These are phyloP conservation scores for Nakazawaea ambrosiae DNA, from an alignment of 805 yeast species.

Conservation along the genomic window DNA sequence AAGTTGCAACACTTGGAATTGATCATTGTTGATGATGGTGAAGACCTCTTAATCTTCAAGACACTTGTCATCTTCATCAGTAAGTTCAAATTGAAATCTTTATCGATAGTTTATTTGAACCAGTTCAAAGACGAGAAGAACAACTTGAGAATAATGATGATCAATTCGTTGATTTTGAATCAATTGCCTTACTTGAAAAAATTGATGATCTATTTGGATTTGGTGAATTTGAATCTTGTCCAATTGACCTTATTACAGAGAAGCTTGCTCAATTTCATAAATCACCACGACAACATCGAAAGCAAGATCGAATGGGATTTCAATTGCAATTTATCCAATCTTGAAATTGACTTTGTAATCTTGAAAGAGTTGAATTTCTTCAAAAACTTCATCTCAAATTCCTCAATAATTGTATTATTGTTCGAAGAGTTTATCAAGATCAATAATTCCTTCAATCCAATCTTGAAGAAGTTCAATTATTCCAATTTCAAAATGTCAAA, in stretches of 20 bases:
- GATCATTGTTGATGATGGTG: constrained; percentile 8
- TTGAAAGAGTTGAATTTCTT: constrained; percentile 8
- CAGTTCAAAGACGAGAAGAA: constrained; percentile 3
- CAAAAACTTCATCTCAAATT: constrained; percentile 8
- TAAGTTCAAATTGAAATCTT: not conserved
- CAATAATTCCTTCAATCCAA: not conserved
- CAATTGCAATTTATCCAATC: constrained; percentile 4
- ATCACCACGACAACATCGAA: not conserved
- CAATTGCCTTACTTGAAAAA: not conserved
- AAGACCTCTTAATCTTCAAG: constrained; percentile 6
- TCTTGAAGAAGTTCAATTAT: not conserved
- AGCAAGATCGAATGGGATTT: not conserved
- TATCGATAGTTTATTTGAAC: constrained; percentile 3
- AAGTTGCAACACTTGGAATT: constrained; percentile 4
- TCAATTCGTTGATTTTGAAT: constrained; percentile 7
- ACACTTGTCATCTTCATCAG: not conserved
- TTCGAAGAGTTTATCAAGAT: constrained; percentile 5
- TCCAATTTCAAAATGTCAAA: constrained; percentile 1
- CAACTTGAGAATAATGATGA: constrained; percentile 7
- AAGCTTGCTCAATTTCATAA: constrained; percentile 1
- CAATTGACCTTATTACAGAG: constrained; percentile 3
- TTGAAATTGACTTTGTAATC: constrained; percentile 5
- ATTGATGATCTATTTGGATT: constrained; percentile 4
- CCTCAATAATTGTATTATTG: constrained; percentile 4
- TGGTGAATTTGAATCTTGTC: constrained; percentile 1